These are phyloP conservation scores for Quercus agrifolia DNA, from an alignment of 306 rosid species.

Conservation along the genomic window DNA sequence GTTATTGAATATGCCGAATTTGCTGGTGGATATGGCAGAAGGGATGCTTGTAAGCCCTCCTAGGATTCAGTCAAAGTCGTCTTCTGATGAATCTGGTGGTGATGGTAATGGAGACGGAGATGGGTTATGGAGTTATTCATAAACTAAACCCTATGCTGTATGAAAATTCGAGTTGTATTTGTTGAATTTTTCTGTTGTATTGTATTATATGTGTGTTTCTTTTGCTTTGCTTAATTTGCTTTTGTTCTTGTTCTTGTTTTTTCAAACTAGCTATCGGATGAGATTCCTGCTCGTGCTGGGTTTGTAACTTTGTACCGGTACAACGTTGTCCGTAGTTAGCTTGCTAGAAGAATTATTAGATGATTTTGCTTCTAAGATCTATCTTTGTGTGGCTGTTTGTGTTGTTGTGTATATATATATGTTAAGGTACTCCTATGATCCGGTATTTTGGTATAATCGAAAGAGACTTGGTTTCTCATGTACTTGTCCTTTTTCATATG, in stretches of 20 bases:
- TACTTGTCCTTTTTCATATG: too few relatives aligned
- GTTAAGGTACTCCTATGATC: too few relatives aligned
- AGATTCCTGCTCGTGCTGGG: neutral
- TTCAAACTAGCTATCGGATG: neutral
- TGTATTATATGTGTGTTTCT: neutral
- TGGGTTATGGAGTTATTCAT: constrained; percentile 42
- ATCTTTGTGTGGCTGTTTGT: too few relatives aligned
- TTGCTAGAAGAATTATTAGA: neutral
- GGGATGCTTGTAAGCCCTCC: constrained; percentile 67
- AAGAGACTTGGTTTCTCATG: too few relatives aligned
- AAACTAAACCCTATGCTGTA: too few relatives aligned
- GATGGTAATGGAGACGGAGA: constrained; percentile 21
- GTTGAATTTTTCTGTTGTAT: neutral
- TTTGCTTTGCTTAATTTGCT: too few relatives aligned
- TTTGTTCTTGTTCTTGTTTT: neutral
- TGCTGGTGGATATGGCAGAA: constrained; percentile 52
- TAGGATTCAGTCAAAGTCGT: constrained; percentile 43
- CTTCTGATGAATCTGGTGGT: constrained; percentile 20
- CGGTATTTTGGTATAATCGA: too few relatives aligned
- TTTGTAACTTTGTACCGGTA: neutral
- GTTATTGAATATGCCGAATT: constrained; percentile 51
- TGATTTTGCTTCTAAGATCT: neutral
- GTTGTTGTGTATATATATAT: too few relatives aligned
- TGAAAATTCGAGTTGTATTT: too few relatives aligned
- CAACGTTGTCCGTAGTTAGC: neutral